Evolutionary conservation across 148 eudicot genomes (phyloP).

Genomic region (Camellia granthamiana): DNA sequence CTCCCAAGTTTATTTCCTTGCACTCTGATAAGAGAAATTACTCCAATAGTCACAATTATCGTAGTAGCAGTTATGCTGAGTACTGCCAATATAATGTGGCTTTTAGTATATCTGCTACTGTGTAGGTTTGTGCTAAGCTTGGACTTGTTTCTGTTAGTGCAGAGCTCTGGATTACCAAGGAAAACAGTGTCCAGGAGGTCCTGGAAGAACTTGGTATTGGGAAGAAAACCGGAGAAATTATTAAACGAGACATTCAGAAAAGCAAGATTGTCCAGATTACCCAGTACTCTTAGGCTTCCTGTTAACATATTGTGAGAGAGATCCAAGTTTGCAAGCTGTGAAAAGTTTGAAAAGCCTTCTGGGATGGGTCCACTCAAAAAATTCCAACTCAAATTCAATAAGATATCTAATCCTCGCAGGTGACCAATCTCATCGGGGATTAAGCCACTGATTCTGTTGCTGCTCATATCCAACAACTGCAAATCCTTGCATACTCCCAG

Average conservation of each 20-base stretch:
- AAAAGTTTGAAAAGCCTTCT: constrained; percentile 25
- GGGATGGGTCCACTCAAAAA: constrained; percentile 31
- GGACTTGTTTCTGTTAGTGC: constrained; percentile 20
- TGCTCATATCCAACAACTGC: constrained; percentile 37
- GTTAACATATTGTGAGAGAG: constrained; percentile 32
- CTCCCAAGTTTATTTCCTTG: not conserved
- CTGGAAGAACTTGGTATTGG: constrained; percentile 30
- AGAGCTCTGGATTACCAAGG: constrained; percentile 27
- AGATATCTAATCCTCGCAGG: constrained; percentile 30
- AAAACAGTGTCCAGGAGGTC: constrained; percentile 26
- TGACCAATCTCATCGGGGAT: constrained; percentile 32
- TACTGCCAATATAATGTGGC: constrained; percentile 10
- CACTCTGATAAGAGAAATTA: constrained; percentile 15
- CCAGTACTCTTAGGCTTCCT: constrained; percentile 28
- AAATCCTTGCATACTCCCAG: constrained; percentile 26
- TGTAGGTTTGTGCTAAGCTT: constrained; percentile 2
- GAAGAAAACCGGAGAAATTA: constrained; percentile 32
- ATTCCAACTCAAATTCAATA: constrained; percentile 32
- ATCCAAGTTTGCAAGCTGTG: constrained; percentile 37
- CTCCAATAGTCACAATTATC: constrained; percentile 6
- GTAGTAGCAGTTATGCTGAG: constrained; percentile 4
- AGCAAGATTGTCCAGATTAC: constrained; percentile 35
- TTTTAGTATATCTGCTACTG: constrained; percentile 10
- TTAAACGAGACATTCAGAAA: constrained; percentile 36
- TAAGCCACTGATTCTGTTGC: constrained; percentile 17